Conservation (phyloP, 768 basidiomycete genomes). For the Tulasnella sp. region DNA sequence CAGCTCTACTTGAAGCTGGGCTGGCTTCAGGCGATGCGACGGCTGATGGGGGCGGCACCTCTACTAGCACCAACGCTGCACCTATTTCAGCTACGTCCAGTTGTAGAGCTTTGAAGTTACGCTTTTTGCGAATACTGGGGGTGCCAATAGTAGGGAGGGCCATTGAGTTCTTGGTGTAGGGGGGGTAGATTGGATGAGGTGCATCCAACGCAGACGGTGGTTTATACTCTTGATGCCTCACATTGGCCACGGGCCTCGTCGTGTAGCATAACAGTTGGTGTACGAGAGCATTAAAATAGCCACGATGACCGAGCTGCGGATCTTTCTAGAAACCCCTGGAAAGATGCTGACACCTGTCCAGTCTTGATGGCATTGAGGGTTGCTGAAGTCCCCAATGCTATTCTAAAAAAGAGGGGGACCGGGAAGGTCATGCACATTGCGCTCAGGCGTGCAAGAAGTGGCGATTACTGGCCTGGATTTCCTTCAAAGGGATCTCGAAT, state of each 20-base stretch:
- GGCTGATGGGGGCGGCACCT: constrained; percentile 26
- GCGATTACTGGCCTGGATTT: not conserved
- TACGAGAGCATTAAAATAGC: no score
- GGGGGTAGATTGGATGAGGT: no score
- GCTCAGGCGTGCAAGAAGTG: not conserved
- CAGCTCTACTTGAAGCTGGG: constrained; percentile 26
- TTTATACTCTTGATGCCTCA: no score
- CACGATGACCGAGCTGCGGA: no score
- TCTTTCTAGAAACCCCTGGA: no score
- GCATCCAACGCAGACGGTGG: no score
- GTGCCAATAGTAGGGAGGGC: constrained; percentile 18
- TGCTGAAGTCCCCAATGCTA: not conserved
- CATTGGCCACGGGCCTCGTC: no score
- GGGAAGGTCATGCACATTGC: not conserved
- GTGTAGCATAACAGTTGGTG: no score
- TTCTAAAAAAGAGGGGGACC: not conserved
- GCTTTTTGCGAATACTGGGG: constrained; percentile 70
- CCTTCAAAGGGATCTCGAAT: not conserved
- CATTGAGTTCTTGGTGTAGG: no score
- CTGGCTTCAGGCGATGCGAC: not conserved
- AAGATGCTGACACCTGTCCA: no score
- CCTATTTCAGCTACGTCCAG: constrained; percentile 39
- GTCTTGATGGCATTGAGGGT: no score
- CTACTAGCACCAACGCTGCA: constrained; percentile 25
- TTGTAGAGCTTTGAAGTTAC: constrained; percentile 81